A percentile compares a stretch with the other conserved stretches of the same genome.
Evolutionary conservation across 2,329 filamentous ascomycete species (phyloP).

Genomic region (Myriosclerotinia scirpicola): DNA sequence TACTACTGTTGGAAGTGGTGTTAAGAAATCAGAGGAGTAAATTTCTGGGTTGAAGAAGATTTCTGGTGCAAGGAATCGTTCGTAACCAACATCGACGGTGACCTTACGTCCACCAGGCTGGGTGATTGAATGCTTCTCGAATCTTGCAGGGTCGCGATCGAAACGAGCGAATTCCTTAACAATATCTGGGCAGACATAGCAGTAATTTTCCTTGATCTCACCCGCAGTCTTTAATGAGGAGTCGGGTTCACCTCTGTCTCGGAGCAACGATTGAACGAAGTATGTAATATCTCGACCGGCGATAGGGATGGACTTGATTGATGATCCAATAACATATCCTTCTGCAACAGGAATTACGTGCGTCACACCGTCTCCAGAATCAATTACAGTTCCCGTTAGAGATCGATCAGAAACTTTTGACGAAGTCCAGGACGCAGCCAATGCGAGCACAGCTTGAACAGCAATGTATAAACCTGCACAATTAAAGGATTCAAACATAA

Average conservation of each 20-base stretch:
- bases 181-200: slow-evolving; percentile 97
- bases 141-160: slow-evolving; percentile 87
- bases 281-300: slow-evolving; percentile 98
- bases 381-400: slow-evolving; percentile 94
- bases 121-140: slow-evolving; percentile 84
- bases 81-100: slow-evolving; percentile 90
- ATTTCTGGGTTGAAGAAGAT: slow-evolving; percentile 99
- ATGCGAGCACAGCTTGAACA: slow-evolving; percentile 92
- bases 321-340: slow-evolving; percentile 97
- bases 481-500: slow-evolving; percentile 99
- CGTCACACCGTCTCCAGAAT: slow-evolving; percentile 97
- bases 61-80: slow-evolving; percentile 95
- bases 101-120: slow-evolving; percentile 84
- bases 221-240: slow-evolving; percentile 97
- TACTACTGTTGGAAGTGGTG: slow-evolving; percentile 88
- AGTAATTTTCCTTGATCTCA: slow-evolving; percentile 98
- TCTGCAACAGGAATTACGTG: slow-evolving; percentile 98
- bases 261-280: slow-evolving; percentile 93
- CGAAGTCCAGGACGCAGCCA: slow-evolving; percentile 97
- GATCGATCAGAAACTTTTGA: slow-evolving; percentile 97
- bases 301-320: slow-evolving; percentile 98
- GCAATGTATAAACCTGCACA: slow-evolving; percentile 98
- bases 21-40: slow-evolving; percentile 97
- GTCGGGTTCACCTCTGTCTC: slow-evolving; percentile 94
- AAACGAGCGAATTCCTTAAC: slow-evolving; percentile 97